A percentile compares a stretch with the other conserved stretches of the same genome.
phyloP scores from a whole-genome alignment of 192 early-diverging fungal genomes.

The Backusella psychrophila region DNA sequence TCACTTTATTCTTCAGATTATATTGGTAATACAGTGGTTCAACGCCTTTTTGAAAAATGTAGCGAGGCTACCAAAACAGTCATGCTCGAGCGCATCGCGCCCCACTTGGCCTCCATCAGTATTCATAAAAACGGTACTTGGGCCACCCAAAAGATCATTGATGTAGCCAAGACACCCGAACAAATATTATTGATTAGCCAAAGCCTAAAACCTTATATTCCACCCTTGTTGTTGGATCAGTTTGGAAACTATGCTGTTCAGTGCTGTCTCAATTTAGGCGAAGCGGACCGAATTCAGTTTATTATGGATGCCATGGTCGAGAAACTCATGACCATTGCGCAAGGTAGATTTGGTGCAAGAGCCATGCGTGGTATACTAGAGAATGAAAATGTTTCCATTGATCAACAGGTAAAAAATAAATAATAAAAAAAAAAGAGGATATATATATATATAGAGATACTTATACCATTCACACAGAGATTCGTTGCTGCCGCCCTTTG shows the following conservation, averaged over 20 bases:
- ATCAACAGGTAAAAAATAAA: conserved; percentile 69
- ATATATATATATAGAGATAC: too few species aligned
- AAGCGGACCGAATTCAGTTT: conserved; percentile 74
- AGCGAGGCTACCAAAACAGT: conserved; percentile 63
- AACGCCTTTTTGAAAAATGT: conserved; percentile 83
- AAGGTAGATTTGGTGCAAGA: conserved; percentile 89
- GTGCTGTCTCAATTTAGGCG: conserved; percentile 80
- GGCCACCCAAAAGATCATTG: conserved; percentile 96
- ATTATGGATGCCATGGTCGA: conserved; percentile 90
- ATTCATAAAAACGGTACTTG: conserved; percentile 98
- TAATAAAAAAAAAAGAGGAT: neutral
- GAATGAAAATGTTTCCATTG: conserved; percentile 69
- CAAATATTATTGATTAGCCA: conserved; percentile 56
- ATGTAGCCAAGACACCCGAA: conserved; percentile 65
- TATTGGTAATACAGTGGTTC: conserved; percentile 95
- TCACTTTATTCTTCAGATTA: conserved; percentile 51
- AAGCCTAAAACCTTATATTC: conserved; percentile 67
- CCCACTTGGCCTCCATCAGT: conserved; percentile 82
- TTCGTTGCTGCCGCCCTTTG: conserved; percentile 84
- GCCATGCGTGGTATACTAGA: conserved; percentile 91
- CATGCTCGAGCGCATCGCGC: conserved; percentile 73
- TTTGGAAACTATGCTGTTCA: conserved; percentile 99
- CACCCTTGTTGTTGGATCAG: conserved; percentile 88
- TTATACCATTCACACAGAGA: conserved; percentile 53
- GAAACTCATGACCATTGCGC: conserved; percentile 79